Conservation (phyloP, 345 rosid genomes). For the Citrus trifoliata region DNA sequence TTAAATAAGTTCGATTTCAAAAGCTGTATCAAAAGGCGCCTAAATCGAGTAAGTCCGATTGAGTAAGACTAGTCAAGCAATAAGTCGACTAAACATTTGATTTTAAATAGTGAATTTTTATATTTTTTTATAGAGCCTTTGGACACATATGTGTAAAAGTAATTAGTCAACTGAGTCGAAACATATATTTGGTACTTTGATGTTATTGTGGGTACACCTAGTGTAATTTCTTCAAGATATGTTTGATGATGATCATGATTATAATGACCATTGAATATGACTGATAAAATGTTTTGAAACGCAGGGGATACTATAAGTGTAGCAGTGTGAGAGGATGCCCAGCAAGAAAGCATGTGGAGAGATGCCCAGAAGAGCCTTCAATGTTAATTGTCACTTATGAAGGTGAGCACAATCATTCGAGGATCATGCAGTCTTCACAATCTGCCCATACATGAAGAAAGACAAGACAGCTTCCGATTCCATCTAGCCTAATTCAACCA, state of each 20-base stretch:
- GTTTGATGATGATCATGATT: neutral
- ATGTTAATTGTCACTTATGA: conserved; percentile 79
- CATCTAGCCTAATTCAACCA: neutral
- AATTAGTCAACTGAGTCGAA: too few species aligned
- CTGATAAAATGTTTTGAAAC: neutral
- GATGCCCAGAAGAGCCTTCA: conserved; percentile 69
- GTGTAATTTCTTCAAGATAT: too few species aligned
- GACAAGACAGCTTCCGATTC: neutral
- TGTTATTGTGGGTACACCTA: too few species aligned
- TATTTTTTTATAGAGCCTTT: too few species aligned
- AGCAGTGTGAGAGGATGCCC: conserved; percentile 84
- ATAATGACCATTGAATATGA: neutral
- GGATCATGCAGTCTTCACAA: conserved; percentile 39
- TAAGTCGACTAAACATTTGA: too few species aligned
- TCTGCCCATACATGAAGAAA: conserved; percentile 51
- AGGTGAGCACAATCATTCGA: conserved; percentile 76
- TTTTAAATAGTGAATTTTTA: too few species aligned
- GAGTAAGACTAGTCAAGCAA: too few species aligned
- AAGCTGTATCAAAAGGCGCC: too few species aligned
- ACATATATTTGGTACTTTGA: too few species aligned
- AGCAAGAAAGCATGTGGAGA: conserved; percentile 85
- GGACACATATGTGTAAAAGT: too few species aligned
- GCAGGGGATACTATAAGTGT: conserved; percentile 86
- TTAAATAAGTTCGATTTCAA: too few species aligned
- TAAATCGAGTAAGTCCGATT: too few species aligned